These are phyloP conservation scores for Funneliformis caledonium DNA, from an alignment of 371 early-diverging fungal species.

Conservation along the genomic window DNA sequence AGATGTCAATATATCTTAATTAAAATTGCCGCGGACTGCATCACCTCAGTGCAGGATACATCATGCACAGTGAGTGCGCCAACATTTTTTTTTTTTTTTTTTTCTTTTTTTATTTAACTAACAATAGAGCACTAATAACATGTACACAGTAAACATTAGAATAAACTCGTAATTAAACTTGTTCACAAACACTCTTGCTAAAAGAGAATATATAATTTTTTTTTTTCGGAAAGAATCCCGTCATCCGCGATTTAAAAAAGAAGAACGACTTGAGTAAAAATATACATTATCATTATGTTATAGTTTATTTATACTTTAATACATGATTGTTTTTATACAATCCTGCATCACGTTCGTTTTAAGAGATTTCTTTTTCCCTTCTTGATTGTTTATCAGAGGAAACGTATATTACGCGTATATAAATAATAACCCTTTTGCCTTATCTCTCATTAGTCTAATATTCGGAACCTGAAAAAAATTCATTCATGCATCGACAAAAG, in stretches of 20 bases:
- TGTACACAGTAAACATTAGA: background rate
- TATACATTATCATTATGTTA: background rate
- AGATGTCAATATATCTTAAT: background rate
- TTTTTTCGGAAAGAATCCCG: background rate
- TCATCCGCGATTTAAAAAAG: background rate
- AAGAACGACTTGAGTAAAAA: background rate
- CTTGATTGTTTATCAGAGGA: too few relatives aligned
- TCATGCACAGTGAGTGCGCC: background rate
- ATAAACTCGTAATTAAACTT: background rate
- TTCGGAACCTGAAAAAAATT: background rate
- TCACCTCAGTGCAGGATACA: background rate
- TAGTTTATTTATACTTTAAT: background rate
- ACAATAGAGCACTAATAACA: background rate
- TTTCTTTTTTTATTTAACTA: background rate
- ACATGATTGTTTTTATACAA: background rate
- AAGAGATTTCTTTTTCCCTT: background rate
- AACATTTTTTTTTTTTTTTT: background rate
- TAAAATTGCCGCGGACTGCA: background rate
- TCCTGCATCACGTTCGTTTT: background rate
- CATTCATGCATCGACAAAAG: background rate
- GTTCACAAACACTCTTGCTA: background rate
- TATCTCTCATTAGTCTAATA: background rate
- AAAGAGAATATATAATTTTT: background rate
- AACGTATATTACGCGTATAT: background rate
- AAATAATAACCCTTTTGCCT: background rate